phyloP scores from a whole-genome alignment of 495 filamentous ascomycete genomes.

The Aspergillus mulundensis region DNA sequence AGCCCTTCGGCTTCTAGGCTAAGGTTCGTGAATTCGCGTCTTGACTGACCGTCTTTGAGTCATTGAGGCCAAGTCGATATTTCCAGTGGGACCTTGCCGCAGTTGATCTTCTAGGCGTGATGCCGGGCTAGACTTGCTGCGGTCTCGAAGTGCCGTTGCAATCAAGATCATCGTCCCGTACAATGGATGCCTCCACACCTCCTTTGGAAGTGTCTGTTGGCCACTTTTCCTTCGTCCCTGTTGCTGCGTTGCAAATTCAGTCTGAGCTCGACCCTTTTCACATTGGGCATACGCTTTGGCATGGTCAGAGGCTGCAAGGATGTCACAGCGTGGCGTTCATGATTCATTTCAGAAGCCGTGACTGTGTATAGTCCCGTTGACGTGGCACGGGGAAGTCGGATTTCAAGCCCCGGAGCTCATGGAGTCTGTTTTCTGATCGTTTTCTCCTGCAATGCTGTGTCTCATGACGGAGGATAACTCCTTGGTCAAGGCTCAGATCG shows the following conservation, averaged over 20 bases:
- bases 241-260: neutral
- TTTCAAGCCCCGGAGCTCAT: neutral
- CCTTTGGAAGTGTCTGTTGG: neutral
- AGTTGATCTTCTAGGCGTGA: neutral
- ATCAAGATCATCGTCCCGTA: neutral
- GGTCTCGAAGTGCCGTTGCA: neutral
- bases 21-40: slow-evolving; percentile 3
- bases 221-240: slow-evolving; percentile 5
- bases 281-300: neutral
- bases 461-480: neutral
- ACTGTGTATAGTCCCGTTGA: slow-evolving; percentile 19
- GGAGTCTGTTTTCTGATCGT: neutral
- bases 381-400: slow-evolving; percentile 23
- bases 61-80: neutral
- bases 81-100: slow-evolving; percentile 1
- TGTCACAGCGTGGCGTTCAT: slow-evolving; percentile 14
- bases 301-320: slow-evolving; percentile 15
- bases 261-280: neutral
- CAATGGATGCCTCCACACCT: neutral
- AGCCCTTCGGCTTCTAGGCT: slow-evolving; percentile 8
- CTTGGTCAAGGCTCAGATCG: neutral
- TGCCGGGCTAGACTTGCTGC: neutral
- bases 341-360: neutral
- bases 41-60: slow-evolving; percentile 6
- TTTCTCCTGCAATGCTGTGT: neutral